These are phyloP conservation scores for Baorangia bicolor DNA, from an alignment of 768 basidiomycete species.

Conservation along the genomic window DNA sequence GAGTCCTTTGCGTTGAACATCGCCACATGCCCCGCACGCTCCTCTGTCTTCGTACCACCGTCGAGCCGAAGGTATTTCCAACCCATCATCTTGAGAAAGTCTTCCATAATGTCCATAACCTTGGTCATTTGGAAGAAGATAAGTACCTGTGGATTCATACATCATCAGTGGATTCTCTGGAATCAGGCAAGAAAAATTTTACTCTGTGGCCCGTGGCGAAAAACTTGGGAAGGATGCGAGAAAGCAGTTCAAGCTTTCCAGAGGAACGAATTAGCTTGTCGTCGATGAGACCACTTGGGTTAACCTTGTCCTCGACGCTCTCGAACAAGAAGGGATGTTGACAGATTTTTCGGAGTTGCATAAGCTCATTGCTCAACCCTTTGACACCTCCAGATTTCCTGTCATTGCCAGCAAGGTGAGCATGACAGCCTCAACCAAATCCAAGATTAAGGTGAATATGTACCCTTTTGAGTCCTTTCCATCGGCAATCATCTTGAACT, in stretches of 20 bases:
- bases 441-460: slow-evolving; percentile 17
- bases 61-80: slow-evolving; percentile 92
- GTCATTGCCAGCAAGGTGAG: slow-evolving; percentile 6
- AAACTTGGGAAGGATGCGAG: slow-evolving; percentile 91
- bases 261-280: slow-evolving; percentile 83
- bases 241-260: slow-evolving; percentile 92
- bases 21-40: slow-evolving; percentile 83
- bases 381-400: slow-evolving; percentile 80
- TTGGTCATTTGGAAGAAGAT: slow-evolving; percentile 99
- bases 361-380: slow-evolving; percentile 90
- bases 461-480: slow-evolving; percentile 76
- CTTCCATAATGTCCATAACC: slow-evolving; percentile 98
- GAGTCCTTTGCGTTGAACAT: slow-evolving; percentile 88
- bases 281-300: slow-evolving; percentile 76
- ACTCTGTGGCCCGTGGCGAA: slow-evolving; percentile 91
- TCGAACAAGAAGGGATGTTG: slow-evolving; percentile 97
- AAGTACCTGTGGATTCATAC: slow-evolving; percentile 60
- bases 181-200: slow-evolving; percentile 16
- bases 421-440: not conserved
- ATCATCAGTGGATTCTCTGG: not conserved
- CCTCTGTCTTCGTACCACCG: slow-evolving; percentile 94
- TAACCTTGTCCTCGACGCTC: slow-evolving; percentile 92
- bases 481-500: slow-evolving; percentile 94
- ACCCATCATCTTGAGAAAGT: slow-evolving; percentile 84
- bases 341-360: slow-evolving; percentile 98